These are phyloP conservation scores for Oidium heveae DNA, from an alignment of 2,329 filamentous ascomycete species.

Conservation along the genomic window DNA sequence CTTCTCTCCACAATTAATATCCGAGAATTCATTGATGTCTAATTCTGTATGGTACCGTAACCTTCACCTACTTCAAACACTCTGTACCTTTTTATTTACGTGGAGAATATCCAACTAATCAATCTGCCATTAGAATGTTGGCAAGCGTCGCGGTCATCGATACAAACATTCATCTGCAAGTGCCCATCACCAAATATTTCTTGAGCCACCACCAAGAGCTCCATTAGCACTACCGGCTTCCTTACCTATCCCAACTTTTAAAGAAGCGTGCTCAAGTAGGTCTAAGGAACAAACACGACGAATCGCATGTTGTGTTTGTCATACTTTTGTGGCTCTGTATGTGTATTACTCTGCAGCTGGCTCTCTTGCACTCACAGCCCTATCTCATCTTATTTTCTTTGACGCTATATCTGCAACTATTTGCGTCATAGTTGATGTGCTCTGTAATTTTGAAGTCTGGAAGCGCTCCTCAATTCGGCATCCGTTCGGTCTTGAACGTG, in stretches of 20 bases:
- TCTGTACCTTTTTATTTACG: not conserved
- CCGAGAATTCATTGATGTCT: conserved; percentile 35
- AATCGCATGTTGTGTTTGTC: conserved; percentile 72
- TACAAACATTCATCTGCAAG: conserved; percentile 96
- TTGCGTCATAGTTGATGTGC: conserved; percentile 76
- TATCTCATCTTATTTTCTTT: conserved; percentile 86
- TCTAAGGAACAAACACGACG: conserved; percentile 63
- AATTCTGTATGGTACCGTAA: conserved; percentile 36
- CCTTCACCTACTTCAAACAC: not conserved
- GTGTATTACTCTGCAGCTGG: conserved; percentile 70
- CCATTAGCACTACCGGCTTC: conserved; percentile 78
- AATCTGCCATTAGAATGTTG: conserved; percentile 39
- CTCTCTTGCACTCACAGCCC: conserved; percentile 69
- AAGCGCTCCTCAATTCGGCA: conserved; percentile 76
- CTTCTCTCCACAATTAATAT: conserved; percentile 63
- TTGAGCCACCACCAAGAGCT: conserved; percentile 64
- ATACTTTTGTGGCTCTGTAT: conserved; percentile 58
- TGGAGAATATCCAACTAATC: conserved; percentile 4
- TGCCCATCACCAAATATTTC: conserved; percentile 73
- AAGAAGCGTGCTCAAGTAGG: conserved; percentile 77
- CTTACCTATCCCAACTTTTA: conserved; percentile 69
- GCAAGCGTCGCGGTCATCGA: conserved; percentile 79
- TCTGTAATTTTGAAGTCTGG: conserved; percentile 96
- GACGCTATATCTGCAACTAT: conserved; percentile 80
- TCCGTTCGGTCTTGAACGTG: conserved; percentile 76